Conservation (phyloP, 768 basidiomycete species). For the Panaeolus papilionaceus region DNA sequence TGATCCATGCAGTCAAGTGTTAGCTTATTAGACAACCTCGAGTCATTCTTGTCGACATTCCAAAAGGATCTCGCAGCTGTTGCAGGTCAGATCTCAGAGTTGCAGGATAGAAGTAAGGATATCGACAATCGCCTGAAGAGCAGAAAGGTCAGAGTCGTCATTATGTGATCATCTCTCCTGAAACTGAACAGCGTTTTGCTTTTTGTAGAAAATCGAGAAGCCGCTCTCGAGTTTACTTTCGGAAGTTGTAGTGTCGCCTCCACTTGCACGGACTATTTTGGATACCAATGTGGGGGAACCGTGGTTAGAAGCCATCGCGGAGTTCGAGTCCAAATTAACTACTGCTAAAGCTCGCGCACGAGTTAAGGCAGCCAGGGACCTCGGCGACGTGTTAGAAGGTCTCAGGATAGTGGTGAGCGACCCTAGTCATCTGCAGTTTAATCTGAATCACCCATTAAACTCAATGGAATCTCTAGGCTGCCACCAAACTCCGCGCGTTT, state of each 20-base stretch:
- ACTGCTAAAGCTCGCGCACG: conserved; percentile 74
- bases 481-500: conserved; percentile 87
- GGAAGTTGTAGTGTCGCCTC: conserved; percentile 84
- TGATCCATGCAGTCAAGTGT: conserved; percentile 73
- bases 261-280: conserved; percentile 75
- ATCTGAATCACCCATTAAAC: conserved; percentile 1
- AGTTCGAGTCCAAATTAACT: conserved; percentile 79
- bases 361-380: conserved; percentile 86
- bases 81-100: conserved; percentile 94
- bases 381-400: conserved; percentile 85
- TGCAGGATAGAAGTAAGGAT: conserved; percentile 89
- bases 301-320: conserved; percentile 86
- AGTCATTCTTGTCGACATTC: conserved; percentile 93
- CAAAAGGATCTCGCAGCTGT: conserved; percentile 94
- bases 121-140: conserved; percentile 89
- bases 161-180: not conserved
- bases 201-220: conserved; percentile 82
- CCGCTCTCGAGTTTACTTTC: conserved; percentile 82
- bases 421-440: not conserved
- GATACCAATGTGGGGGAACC: conserved; percentile 86
- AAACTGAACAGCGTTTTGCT: conserved; percentile 18
- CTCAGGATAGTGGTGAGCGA: conserved; percentile 82
- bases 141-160: conserved; percentile 65
- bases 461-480: conserved; percentile 58
- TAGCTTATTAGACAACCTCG: conserved; percentile 83